Conservation (phyloP, 208 protist genomes). For the Novymonas esmeraldas region DNA sequence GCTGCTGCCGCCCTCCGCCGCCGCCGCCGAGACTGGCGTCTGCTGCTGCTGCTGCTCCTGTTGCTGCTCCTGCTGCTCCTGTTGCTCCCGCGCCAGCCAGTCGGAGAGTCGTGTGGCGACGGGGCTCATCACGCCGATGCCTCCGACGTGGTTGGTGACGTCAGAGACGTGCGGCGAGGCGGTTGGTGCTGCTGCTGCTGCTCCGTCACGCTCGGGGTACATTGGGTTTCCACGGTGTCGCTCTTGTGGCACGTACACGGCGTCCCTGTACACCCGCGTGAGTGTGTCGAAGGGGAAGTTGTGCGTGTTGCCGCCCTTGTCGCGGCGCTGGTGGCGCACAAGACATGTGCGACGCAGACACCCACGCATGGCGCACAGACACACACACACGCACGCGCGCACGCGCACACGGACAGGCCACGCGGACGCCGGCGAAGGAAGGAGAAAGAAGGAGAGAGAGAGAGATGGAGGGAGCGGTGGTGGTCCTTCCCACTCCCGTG, state of each 20-base stretch:
- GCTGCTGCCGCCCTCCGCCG: not conserved
- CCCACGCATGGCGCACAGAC: slow-evolving; percentile 12
- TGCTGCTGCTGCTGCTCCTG: too few species aligned
- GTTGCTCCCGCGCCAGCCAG: slow-evolving; percentile 20
- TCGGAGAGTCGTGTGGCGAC: slow-evolving; percentile 21
- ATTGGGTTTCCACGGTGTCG: slow-evolving; percentile 40
- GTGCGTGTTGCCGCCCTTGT: slow-evolving; percentile 52
- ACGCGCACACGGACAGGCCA: not conserved
- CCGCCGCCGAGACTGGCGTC: too few species aligned
- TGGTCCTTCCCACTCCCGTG: too few species aligned
- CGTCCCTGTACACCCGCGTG: slow-evolving; percentile 72
- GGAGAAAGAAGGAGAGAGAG: not conserved
- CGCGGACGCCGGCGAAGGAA: too few species aligned
- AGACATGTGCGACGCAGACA: slow-evolving; percentile 9
- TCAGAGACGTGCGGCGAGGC: slow-evolving; percentile 5
- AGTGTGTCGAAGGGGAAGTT: slow-evolving; percentile 79
- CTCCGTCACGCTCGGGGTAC: slow-evolving; percentile 27
- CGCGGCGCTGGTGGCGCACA: slow-evolving; percentile 44
- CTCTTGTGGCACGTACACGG: slow-evolving; percentile 49
- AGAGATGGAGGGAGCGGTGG: too few species aligned
- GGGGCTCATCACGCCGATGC: slow-evolving; percentile 59
- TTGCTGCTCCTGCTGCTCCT: slow-evolving; percentile 6
- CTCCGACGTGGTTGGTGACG: slow-evolving; percentile 60
- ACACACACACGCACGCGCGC: not conserved
- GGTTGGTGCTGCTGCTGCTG: not conserved